phyloP scores from a whole-genome alignment of 2,329 filamentous ascomycete species.

The Ambrosiella cleistominuta region DNA sequence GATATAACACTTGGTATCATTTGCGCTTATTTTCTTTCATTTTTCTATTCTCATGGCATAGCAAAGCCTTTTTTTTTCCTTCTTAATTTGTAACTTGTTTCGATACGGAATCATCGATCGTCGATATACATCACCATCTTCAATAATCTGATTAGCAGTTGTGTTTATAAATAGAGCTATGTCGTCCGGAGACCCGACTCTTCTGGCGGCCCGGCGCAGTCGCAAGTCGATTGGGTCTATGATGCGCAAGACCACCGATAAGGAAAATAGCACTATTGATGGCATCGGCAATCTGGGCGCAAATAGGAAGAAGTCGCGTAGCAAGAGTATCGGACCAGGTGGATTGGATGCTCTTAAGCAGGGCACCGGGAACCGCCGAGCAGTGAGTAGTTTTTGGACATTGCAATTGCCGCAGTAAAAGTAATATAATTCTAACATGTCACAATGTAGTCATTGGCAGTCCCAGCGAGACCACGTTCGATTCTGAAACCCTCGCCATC shows the following conservation, averaged over 20 bases:
- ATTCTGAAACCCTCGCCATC: slow-evolving; percentile 72
- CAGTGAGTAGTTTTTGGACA: slow-evolving; percentile 34
- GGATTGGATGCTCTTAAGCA: slow-evolving; percentile 68
- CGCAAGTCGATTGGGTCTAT: slow-evolving; percentile 55
- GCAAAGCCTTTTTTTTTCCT: neutral
- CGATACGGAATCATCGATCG: neutral
- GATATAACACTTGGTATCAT: neutral
- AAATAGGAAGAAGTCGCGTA: slow-evolving; percentile 56
- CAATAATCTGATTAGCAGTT: neutral
- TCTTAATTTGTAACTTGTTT: neutral
- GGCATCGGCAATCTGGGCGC: slow-evolving; percentile 35
- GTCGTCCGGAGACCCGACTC: slow-evolving; percentile 20
- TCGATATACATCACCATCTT: neutral
- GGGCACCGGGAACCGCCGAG: slow-evolving; percentile 57
- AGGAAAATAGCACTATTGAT: slow-evolving; percentile 63
- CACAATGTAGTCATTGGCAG: slow-evolving; percentile 34
- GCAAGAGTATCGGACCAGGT: slow-evolving; percentile 90
- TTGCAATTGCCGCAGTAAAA: no score
- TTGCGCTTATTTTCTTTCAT: neutral
- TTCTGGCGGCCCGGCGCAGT: slow-evolving; percentile 38
- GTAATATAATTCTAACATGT: no score
- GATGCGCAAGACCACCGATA: slow-evolving; percentile 35
- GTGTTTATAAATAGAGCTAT: neutral
- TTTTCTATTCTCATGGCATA: neutral
- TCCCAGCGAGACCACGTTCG: slow-evolving; percentile 36